Evolutionary conservation across 495 filamentous ascomycete genomes (phyloP).

Genomic region (Neurospora sp.): DNA sequence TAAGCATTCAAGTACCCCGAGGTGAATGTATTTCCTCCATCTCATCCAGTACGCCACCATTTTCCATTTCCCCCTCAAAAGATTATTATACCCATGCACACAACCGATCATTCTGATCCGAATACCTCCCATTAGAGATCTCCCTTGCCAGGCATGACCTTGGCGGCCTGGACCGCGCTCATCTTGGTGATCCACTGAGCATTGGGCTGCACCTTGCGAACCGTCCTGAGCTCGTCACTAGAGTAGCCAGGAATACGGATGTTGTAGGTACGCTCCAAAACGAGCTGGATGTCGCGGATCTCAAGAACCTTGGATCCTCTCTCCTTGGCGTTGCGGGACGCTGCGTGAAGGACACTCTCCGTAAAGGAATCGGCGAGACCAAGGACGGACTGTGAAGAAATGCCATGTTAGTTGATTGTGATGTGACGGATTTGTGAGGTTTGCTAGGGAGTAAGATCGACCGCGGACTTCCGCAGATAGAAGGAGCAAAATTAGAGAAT

Average conservation of each 20-base stretch:
- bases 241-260: slow-evolving; percentile 94
- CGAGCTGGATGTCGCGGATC: slow-evolving; percentile 86
- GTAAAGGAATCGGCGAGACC: slow-evolving; percentile 90
- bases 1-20: not conserved
- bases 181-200: slow-evolving; percentile 89
- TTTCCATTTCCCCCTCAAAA: not conserved
- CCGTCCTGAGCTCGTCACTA: slow-evolving; percentile 85
- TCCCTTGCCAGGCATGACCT: slow-evolving; percentile 53
- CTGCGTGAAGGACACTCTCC: slow-evolving; percentile 74
- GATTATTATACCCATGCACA: not conserved
- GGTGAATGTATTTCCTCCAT: not conserved
- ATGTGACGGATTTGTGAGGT: not conserved
- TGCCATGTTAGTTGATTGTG: not conserved
- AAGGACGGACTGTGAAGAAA: slow-evolving; percentile 51
- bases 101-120: not conserved
- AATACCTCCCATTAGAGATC: slow-evolving; percentile 20
- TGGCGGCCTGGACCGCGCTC: slow-evolving; percentile 88
- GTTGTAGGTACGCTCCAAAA: slow-evolving; percentile 95
- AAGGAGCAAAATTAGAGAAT: slow-evolving; percentile 2
- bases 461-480: not conserved
- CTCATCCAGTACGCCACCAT: not conserved
- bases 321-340: slow-evolving; percentile 87
- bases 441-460: not conserved
- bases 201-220: slow-evolving; percentile 81
- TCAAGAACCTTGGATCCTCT: slow-evolving; percentile 82